Evolutionary conservation across 352 stramenopile genomes (phyloP), one percentile per base, ranked within the genome.

Genomic region (Phytophthora europaea): DNA sequence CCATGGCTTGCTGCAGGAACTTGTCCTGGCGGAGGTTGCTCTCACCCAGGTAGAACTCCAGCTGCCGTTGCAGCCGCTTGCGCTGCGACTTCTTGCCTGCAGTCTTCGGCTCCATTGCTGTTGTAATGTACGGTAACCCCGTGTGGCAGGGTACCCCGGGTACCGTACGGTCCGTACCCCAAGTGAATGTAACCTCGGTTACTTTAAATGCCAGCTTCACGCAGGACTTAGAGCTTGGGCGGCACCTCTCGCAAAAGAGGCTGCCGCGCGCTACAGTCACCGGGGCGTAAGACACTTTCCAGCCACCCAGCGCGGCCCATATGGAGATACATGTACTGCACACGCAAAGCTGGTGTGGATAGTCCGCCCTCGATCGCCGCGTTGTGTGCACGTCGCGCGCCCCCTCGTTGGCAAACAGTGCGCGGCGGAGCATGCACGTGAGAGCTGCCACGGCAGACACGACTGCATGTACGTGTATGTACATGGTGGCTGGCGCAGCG

Each of bases 1-100:
- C 85, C 86, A 92, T 91, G 59, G 82, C 64, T 67, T 94, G 82
- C 67, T 89, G 85, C 63, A 95, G 65, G 67, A 93, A 94, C 65
- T 94, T 95, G 76, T 95, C 88, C 69, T 90, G 83, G 6, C 86
- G 83, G 47, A 95, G 68, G 68, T 94, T 95, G 72, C 86, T 92
- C 50, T 82, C 77, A 69, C 88, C 89, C 51, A 95, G 61, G 50
- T 94, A 94, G 70, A 95, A 94, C 81, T 95, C 86, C 58, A 95
- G 84, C 79, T 95, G 88, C 45, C 85, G 83, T 75, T 94, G 84
- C 47, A 95, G 79, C 28, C 81, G 83, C 83, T 90, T 89, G 47
- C 83, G 83, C 72, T 85, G 74, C 70, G 83, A 89, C 80, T 92
- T 90, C 80, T 92, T 90, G 76, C 68, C 76, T 38, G 65, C 61